Percentiles rank a stretch among this genome's conserved stretches.
Evolutionary conservation across 495 filamentous ascomycete species (phyloP).

Genomic region (Lepidopterella palustris): DNA sequence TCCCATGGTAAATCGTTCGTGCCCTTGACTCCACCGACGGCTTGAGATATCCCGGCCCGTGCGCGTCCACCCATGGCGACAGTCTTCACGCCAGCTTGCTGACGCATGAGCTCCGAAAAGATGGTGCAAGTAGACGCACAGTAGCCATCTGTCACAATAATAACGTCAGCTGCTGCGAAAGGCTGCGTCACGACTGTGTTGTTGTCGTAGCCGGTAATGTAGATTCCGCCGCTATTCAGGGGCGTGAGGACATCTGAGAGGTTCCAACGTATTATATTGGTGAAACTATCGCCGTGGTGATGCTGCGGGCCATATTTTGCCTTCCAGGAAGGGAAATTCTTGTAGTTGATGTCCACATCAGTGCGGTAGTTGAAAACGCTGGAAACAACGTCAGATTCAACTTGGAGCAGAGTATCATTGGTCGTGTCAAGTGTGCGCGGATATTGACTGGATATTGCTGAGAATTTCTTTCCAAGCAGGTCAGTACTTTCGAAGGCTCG

Average conservation of each 20-base stretch:
- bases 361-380: slow-evolving; percentile 26
- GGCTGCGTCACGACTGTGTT: slow-evolving; percentile 37
- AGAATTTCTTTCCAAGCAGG: slow-evolving; percentile 41
- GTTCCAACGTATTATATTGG: slow-evolving; percentile 28
- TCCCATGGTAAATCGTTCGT: slow-evolving; percentile 7
- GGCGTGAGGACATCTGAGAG: slow-evolving; percentile 25
- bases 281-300: slow-evolving; percentile 22
- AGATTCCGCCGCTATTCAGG: slow-evolving; percentile 21
- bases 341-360: slow-evolving; percentile 13
- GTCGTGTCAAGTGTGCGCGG: slow-evolving; percentile 8
- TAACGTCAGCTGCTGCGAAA: slow-evolving; percentile 29
- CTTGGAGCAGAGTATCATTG: slow-evolving; percentile 11
- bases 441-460: slow-evolving; percentile 23
- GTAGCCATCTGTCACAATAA: slow-evolving; percentile 44
- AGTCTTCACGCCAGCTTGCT: slow-evolving; percentile 49
- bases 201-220: slow-evolving; percentile 35
- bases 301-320: slow-evolving; percentile 23
- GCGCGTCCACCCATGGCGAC: slow-evolving; percentile 57
- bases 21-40: slow-evolving; percentile 53
- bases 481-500: slow-evolving; percentile 42
- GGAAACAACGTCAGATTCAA: slow-evolving; percentile 18
- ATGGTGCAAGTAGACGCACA: slow-evolving; percentile 58
- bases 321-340: slow-evolving; percentile 21
- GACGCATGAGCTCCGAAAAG: slow-evolving; percentile 49
- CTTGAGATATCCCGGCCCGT: slow-evolving; percentile 48